A percentile compares a stretch with the other conserved stretches of the same genome.
Conservation (phyloP, 2,329 filamentous ascomycete species). For the Fusarium protoensiforme region DNA sequence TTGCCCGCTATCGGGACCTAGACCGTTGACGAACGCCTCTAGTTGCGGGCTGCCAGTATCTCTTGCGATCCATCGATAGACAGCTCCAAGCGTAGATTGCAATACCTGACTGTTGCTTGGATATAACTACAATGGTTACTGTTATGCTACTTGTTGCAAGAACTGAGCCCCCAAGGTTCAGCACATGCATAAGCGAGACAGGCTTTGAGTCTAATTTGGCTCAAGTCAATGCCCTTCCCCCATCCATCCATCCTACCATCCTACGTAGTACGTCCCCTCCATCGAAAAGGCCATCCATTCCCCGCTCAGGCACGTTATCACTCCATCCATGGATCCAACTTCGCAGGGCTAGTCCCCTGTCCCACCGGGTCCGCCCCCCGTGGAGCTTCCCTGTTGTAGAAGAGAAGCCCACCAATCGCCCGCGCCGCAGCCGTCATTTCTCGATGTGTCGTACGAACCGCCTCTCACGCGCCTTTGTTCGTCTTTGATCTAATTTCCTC, state of each 20-base stretch:
- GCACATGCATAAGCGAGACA: constrained; percentile 21
- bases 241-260: background rate
- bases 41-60: background rate
- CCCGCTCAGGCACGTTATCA: constrained; percentile 25
- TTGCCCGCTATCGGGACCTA: constrained; percentile 3
- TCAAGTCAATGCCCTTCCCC: constrained; percentile 13
- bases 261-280: constrained; percentile 15
- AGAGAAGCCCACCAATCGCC: constrained; percentile 35
- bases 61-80: background rate
- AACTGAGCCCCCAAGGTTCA: background rate
- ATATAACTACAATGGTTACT: background rate
- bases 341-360: constrained; percentile 30
- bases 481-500: constrained; percentile 26
- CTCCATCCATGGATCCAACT: background rate
- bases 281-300: background rate
- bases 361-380: constrained; percentile 3
- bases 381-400: constrained; percentile 10
- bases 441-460: constrained; percentile 33
- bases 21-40: background rate
- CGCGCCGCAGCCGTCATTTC: constrained; percentile 27
- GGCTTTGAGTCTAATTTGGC: constrained; percentile 34
- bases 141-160: background rate
- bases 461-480: constrained; percentile 24
- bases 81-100: background rate
- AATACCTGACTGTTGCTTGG: background rate